phyloP scores from a whole-genome alignment of 2,329 filamentous ascomycete species.

The Xylaria sp. region DNA sequence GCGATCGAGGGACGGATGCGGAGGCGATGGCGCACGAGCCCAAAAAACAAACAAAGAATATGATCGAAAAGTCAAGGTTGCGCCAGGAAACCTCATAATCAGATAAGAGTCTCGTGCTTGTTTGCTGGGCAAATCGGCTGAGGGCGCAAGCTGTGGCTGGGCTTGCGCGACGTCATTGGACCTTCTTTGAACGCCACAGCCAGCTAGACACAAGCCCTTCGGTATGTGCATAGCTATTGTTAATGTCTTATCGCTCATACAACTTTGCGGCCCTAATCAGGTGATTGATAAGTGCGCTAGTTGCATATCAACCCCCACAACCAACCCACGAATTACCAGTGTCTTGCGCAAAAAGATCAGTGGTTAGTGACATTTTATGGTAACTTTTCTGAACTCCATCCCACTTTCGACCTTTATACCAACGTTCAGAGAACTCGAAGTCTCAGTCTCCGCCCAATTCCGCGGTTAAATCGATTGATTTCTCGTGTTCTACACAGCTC shows the following conservation, averaged over 20 bases:
- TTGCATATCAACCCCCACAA: slow-evolving; percentile 31
- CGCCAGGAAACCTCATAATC: slow-evolving; percentile 35
- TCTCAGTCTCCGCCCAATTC: slow-evolving; percentile 97
- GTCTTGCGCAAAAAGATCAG: slow-evolving; percentile 36
- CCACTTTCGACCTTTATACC: slow-evolving; percentile 49
- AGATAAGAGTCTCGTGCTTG: slow-evolving; percentile 44
- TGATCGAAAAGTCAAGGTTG: slow-evolving; percentile 35
- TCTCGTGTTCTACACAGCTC: slow-evolving; percentile 76
- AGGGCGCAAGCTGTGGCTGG: slow-evolving; percentile 35
- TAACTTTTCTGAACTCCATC: slow-evolving; percentile 46
- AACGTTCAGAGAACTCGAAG: slow-evolving; percentile 80
- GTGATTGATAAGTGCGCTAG: slow-evolving; percentile 36
- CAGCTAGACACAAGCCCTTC: slow-evolving; percentile 1
- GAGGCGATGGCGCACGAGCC: slow-evolving; percentile 37
- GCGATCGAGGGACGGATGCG: slow-evolving; percentile 36
- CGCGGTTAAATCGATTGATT: slow-evolving; percentile 99
- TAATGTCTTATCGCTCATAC: background rate
- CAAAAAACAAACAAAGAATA: slow-evolving; percentile 38
- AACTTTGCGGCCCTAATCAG: slow-evolving; percentile 44
- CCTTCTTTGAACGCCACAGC: slow-evolving; percentile 10
- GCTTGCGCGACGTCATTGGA: slow-evolving; percentile 36
- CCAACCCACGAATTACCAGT: slow-evolving; percentile 34
- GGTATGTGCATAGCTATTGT: background rate
- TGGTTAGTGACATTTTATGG: slow-evolving; percentile 32
- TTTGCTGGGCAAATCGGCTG: slow-evolving; percentile 33